phyloP scores from a whole-genome alignment of 208 protist genomes.

The Porcisia hertigi region DNA sequence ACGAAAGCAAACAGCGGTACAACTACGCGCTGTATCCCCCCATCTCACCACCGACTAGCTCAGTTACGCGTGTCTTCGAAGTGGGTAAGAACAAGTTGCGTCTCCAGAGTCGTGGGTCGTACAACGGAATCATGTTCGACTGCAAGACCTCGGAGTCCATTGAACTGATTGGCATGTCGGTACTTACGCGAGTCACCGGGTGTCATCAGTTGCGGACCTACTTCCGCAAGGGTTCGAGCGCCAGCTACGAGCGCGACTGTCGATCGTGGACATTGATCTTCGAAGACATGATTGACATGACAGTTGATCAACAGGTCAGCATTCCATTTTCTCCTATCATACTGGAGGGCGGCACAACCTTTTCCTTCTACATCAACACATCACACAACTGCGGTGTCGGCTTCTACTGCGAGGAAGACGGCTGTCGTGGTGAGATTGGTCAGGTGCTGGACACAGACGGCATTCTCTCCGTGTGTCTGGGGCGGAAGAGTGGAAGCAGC shows the following conservation, averaged over 20 bases:
- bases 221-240: slow-evolving; percentile 80
- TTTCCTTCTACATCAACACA: slow-evolving; percentile 90
- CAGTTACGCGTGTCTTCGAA: slow-evolving; percentile 74
- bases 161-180: slow-evolving; percentile 69
- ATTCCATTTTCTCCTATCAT: slow-evolving; percentile 63
- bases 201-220: slow-evolving; percentile 84
- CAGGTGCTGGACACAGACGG: slow-evolving; percentile 82
- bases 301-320: slow-evolving; percentile 54
- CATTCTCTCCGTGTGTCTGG: slow-evolving; percentile 72
- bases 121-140: slow-evolving; percentile 93
- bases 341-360: slow-evolving; percentile 64
- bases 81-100: slow-evolving; percentile 82
- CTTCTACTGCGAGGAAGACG: slow-evolving; percentile 84
- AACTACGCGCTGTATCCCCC: slow-evolving; percentile 55
- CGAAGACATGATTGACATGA: slow-evolving; percentile 78
- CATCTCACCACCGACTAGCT: slow-evolving; percentile 57
- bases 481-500: slow-evolving; percentile 78
- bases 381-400: slow-evolving; percentile 90
- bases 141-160: slow-evolving; percentile 69
- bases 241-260: slow-evolving; percentile 56
- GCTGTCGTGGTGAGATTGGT: slow-evolving; percentile 71
- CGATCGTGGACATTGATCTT: slow-evolving; percentile 76
- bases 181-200: slow-evolving; percentile 70
- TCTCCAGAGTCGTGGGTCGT: slow-evolving; percentile 66
- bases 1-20: slow-evolving; percentile 60